These are phyloP conservation scores for Chrysoporthe austroafricana DNA, from an alignment of 2,329 filamentous ascomycete genomes.

Conservation along the genomic window DNA sequence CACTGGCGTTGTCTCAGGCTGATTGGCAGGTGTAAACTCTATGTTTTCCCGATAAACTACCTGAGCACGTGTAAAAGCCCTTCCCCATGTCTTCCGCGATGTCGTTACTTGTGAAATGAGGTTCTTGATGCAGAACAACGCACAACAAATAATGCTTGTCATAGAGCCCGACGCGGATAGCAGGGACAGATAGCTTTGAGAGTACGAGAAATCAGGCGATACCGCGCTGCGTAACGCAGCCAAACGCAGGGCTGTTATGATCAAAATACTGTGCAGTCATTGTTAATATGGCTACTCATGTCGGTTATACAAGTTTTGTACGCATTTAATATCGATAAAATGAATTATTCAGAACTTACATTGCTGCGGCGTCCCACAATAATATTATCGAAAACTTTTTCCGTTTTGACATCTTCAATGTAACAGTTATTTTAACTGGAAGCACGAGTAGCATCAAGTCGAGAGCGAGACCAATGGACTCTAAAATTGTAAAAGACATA, in stretches of 20 bases:
- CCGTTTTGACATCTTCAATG: neutral
- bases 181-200: constrained; percentile 14
- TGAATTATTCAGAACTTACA: neutral
- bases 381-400: neutral
- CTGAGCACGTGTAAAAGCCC: no score
- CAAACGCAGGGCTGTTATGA: constrained; percentile 16
- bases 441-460: constrained; percentile 2
- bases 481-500: constrained; percentile 2
- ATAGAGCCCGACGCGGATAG: constrained; percentile 9
- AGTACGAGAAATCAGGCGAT: constrained; percentile 20
- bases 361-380: neutral
- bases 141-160: constrained; percentile 15
- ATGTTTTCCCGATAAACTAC: no score
- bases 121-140: neutral
- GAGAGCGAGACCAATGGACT: constrained; percentile 1
- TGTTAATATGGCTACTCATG: neutral
- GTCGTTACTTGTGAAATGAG: no score
- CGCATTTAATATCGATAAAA: neutral
- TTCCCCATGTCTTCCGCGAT: no score
- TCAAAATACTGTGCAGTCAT: neutral
- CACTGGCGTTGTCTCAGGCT: no score
- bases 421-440: neutral
- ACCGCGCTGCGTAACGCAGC: constrained; percentile 10
- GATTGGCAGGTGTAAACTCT: no score
- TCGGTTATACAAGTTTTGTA: neutral